These are phyloP conservation scores for Leccinum colubrinum DNA, from an alignment of 1,284 basidiomycete genomes.

Conservation along the genomic window DNA sequence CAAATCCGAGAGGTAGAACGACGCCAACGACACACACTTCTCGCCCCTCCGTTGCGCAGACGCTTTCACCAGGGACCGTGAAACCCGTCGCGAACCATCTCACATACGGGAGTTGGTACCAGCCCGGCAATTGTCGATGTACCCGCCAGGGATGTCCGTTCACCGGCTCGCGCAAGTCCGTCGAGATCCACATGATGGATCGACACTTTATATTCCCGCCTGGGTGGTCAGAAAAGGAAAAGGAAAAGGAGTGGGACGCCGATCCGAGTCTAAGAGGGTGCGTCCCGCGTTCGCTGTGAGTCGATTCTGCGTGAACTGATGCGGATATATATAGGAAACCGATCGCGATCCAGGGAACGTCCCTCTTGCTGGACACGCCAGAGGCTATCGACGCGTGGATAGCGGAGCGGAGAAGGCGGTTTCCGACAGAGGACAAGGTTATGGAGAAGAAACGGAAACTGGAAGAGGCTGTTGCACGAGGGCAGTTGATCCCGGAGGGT, in stretches of 20 bases:
- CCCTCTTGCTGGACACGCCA: conserved; percentile 71
- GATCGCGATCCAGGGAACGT: conserved; percentile 81
- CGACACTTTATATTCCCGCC: conserved; percentile 82
- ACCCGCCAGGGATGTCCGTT: conserved; percentile 70
- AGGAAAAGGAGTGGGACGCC: conserved; percentile 67
- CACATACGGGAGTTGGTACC: conserved; percentile 49
- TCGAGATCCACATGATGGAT: conserved; percentile 89
- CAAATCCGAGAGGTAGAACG: conserved; percentile 13
- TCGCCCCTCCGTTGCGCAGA: conserved; percentile 5
- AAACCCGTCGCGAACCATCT: conserved; percentile 8
- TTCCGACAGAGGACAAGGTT: conserved; percentile 68
- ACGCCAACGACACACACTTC: conserved; percentile 1
- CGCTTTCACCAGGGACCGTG: conserved; percentile 3
- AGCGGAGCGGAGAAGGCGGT: conserved; percentile 80
- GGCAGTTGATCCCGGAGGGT: conserved; percentile 62
- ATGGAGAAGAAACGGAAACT: conserved; percentile 76
- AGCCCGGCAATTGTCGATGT: conserved; percentile 62
- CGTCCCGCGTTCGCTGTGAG: background rate
- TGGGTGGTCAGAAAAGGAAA: conserved; percentile 62
- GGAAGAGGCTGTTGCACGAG: conserved; percentile 75
- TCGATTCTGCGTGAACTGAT: background rate
- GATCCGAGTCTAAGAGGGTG: conserved; percentile 76
- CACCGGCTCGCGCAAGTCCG: conserved; percentile 68
- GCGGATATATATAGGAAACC: conserved; percentile 53
- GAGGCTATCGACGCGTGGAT: conserved; percentile 86